These are phyloP conservation scores for Vachellia pachyceras DNA, from an alignment of 306 rosid species.

Conservation along the genomic window DNA sequence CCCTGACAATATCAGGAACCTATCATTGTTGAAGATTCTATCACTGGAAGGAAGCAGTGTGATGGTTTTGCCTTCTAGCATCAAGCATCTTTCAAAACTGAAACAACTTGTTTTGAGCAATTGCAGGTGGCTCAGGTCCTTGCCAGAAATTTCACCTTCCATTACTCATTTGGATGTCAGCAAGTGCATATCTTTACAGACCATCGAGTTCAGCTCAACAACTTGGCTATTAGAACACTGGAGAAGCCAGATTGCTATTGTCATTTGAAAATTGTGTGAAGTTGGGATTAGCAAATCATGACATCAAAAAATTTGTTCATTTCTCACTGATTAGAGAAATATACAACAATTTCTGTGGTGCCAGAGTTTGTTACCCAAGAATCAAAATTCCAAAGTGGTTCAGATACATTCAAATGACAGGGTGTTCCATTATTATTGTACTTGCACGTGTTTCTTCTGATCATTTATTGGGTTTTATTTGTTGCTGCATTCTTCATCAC, in stretches of 20 bases:
- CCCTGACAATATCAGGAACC: neutral
- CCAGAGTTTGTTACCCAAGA: neutral
- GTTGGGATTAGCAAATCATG: neutral
- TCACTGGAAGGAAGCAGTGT: neutral
- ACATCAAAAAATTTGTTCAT: neutral
- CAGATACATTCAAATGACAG: neutral
- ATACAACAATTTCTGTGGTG: neutral
- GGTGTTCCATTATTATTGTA: neutral
- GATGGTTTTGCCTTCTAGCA: neutral
- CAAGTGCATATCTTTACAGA: neutral
- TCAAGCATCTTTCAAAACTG: neutral
- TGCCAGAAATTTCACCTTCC: neutral
- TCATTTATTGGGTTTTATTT: neutral
- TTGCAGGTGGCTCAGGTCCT: neutral
- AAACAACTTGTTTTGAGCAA: neutral
- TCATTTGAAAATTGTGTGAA: neutral
- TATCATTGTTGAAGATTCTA: neutral
- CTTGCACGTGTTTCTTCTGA: neutral
- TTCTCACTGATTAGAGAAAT: neutral
- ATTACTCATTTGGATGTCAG: neutral
- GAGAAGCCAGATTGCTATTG: neutral
- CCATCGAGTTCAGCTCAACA: neutral
- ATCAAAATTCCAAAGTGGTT: neutral
- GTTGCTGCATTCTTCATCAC: neutral
- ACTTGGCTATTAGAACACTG: neutral